Evolutionary conservation across 306 rosid genomes (phyloP).

Genomic region (Fragaria iinumae): DNA sequence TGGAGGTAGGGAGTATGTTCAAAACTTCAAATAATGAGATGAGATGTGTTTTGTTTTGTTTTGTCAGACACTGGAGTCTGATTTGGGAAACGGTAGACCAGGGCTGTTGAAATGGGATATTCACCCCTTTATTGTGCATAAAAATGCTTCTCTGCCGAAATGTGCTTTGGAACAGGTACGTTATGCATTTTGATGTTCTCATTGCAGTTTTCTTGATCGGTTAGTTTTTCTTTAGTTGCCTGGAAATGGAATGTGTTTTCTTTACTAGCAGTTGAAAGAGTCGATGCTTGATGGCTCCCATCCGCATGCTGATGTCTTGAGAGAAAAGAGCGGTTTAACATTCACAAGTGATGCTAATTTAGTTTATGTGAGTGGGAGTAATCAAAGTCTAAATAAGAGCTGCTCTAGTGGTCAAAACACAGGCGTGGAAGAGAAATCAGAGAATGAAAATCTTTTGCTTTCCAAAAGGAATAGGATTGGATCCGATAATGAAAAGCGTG

Average conservation of each 20-base stretch:
- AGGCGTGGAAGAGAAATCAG: constrained; percentile 31
- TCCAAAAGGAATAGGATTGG: constrained; percentile 40
- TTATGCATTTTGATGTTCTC: constrained; percentile 11
- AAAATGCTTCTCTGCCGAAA: constrained; percentile 47
- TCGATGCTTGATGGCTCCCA: constrained; percentile 56
- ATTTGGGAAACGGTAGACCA: constrained; percentile 32
- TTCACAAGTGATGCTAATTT: constrained; percentile 20
- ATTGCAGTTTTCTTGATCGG: constrained; percentile 10
- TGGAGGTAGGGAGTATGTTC: constrained; percentile 12
- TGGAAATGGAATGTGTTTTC: constrained; percentile 17
- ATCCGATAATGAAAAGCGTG: constrained; percentile 29
- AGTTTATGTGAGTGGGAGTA: constrained; percentile 21
- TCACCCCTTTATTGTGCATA: constrained; percentile 43
- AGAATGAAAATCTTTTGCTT: constrained; percentile 23
- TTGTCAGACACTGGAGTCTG: constrained; percentile 45
- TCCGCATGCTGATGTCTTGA: constrained; percentile 50
- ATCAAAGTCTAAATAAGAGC: constrained; percentile 28
- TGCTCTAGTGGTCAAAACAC: constrained; percentile 26
- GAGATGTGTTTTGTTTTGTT: not conserved
- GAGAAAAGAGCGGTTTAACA: constrained; percentile 48
- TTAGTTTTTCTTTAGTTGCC: constrained; percentile 15
- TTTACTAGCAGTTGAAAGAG: constrained; percentile 58
- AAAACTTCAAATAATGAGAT: constrained; percentile 5
- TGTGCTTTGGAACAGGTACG: constrained; percentile 60
- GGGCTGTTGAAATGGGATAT: constrained; percentile 48